Conservation (phyloP, 2,329 filamentous ascomycete genomes). For the Dendryphion nanum region DNA sequence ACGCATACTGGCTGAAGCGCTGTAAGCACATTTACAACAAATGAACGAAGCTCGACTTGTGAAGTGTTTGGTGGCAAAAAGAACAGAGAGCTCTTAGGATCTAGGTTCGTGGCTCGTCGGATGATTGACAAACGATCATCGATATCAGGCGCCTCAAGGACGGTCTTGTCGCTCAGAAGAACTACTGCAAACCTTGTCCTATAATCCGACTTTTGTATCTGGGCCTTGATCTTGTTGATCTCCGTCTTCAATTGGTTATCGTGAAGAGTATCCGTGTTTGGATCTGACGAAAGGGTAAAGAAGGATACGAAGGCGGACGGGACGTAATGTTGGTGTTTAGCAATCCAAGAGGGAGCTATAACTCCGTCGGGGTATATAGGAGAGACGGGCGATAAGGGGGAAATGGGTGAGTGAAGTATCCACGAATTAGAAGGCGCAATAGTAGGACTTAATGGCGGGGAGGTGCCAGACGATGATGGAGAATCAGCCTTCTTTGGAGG, state of each 20-base stretch:
- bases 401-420: constrained; percentile 85
- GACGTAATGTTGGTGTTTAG: constrained; percentile 82
- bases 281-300: constrained; percentile 72
- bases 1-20: constrained; percentile 71
- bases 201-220: constrained; percentile 69
- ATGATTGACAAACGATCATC: constrained; percentile 80
- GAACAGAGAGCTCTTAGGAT: constrained; percentile 77
- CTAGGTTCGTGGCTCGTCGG: constrained; percentile 73
- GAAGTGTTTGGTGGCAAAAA: constrained; percentile 76
- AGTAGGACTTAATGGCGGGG: constrained; percentile 54
- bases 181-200: constrained; percentile 76
- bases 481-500: constrained; percentile 63
- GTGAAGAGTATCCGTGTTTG: constrained; percentile 70
- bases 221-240: constrained; percentile 72
- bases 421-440: constrained; percentile 45
- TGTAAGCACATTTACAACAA: constrained; percentile 70
- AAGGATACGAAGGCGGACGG: constrained; percentile 80
- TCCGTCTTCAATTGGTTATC: constrained; percentile 88
- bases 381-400: constrained; percentile 81
- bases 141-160: constrained; percentile 57
- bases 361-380: constrained; percentile 86
- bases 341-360: constrained; percentile 77
- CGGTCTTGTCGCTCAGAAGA: constrained; percentile 69
- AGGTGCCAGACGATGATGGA: constrained; percentile 51
- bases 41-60: constrained; percentile 67